Evolutionary conservation across 768 basidiomycete genomes (phyloP).

Genomic region (Daedaleopsis nitida): DNA sequence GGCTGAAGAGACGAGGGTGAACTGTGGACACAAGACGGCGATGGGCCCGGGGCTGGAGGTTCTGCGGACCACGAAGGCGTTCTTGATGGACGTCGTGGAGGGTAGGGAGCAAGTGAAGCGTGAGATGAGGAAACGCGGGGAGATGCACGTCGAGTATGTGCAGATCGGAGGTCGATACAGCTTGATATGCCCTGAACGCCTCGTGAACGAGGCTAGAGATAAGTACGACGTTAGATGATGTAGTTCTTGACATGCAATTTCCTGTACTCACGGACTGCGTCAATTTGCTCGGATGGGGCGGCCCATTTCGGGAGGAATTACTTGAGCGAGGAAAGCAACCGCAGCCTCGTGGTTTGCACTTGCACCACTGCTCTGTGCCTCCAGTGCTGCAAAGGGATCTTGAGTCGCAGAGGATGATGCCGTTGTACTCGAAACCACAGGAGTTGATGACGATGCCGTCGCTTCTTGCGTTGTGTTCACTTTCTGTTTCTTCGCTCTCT

Average conservation of each 20-base stretch:
- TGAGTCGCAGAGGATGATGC: neutral
- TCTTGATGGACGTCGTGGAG: slow-evolving; percentile 50
- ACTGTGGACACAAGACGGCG: slow-evolving; percentile 52
- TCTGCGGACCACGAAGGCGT: slow-evolving; percentile 41
- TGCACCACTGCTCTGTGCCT: slow-evolving; percentile 33
- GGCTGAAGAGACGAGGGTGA: slow-evolving; percentile 35
- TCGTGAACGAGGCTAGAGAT: slow-evolving; percentile 42
- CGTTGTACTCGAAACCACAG: neutral
- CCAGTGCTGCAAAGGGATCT: slow-evolving; percentile 57
- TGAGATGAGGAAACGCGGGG: slow-evolving; percentile 37
- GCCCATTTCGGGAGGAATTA: too few relatives aligned
- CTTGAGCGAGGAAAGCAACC: slow-evolving; percentile 64
- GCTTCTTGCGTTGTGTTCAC: slow-evolving; percentile 9
- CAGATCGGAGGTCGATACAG: slow-evolving; percentile 46
- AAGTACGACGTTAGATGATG: neutral
- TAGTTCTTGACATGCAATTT: neutral
- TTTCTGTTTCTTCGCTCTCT: slow-evolving; percentile 55
- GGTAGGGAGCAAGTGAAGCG: slow-evolving; percentile 40
- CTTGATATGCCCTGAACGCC: slow-evolving; percentile 50
- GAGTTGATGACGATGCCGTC: neutral
- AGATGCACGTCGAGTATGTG: slow-evolving; percentile 45
- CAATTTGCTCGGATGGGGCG: too few relatives aligned
- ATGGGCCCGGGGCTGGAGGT: slow-evolving; percentile 48
- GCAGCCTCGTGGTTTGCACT: slow-evolving; percentile 37
- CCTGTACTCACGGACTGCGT: neutral